These are phyloP conservation scores for Cutaneotrichosporon spelunceum DNA, from an alignment of 1,284 basidiomycete species.

Conservation along the genomic window DNA sequence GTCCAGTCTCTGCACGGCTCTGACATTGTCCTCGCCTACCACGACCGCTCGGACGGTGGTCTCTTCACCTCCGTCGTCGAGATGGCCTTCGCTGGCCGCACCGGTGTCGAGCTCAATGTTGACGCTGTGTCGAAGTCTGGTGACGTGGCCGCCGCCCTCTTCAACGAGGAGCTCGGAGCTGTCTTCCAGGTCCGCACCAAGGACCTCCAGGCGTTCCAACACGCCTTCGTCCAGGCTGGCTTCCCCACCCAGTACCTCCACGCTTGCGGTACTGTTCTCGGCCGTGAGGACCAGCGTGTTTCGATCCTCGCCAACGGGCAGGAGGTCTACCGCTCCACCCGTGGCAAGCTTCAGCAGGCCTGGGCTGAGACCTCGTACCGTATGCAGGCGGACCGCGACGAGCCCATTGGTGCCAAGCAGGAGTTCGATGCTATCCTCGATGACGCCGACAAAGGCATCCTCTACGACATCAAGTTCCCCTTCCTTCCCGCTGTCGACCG, in stretches of 20 bases:
- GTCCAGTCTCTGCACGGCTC: constrained; percentile 65
- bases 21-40: constrained; percentile 82
- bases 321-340: constrained; percentile 64
- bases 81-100: constrained; percentile 91
- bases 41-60: constrained; percentile 96
- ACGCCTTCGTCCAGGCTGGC: constrained; percentile 64
- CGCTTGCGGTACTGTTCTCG: constrained; percentile 67
- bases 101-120: constrained; percentile 60
- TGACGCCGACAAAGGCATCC: constrained; percentile 65
- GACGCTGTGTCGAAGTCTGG: constrained; percentile 53
- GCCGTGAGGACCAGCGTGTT: constrained; percentile 61
- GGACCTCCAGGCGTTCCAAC: constrained; percentile 61
- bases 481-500: constrained; percentile 56
- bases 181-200: constrained; percentile 76
- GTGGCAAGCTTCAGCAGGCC: constrained; percentile 70
- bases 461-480: constrained; percentile 64
- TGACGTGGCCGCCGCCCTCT: constrained; percentile 68
- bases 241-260: constrained; percentile 74
- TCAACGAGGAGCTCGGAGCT: constrained; percentile 95
- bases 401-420: constrained; percentile 70
- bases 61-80: constrained; percentile 88
- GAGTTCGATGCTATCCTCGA: constrained; percentile 78
- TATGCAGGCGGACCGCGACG: constrained; percentile 87
- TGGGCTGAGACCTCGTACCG: constrained; percentile 94
- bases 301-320: constrained; percentile 58